Percentiles rank a stretch among this genome's conserved stretches.
Evolutionary conservation across 345 rosid species (phyloP).

Genomic region (Sonneratia alba): DNA sequence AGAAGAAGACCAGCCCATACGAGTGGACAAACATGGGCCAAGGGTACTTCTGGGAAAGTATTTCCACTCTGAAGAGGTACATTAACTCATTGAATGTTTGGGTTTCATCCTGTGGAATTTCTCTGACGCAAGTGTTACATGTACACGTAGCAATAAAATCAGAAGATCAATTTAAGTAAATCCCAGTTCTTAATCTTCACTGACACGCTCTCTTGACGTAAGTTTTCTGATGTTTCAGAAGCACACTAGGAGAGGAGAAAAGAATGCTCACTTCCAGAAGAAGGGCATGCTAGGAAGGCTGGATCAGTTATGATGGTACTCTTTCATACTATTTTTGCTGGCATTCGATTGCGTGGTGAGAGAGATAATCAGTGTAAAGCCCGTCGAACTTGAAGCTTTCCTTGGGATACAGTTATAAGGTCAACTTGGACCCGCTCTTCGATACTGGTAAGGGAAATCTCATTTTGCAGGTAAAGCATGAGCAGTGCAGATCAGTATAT

Average conservation of each 20-base stretch:
- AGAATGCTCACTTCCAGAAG: background rate
- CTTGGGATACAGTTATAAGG: background rate
- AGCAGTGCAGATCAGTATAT: too few species aligned
- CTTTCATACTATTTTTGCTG: slow-evolving; percentile 8
- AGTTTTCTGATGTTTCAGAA: too few species aligned
- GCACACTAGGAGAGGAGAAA: too few species aligned
- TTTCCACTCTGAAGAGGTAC: background rate
- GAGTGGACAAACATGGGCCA: slow-evolving; percentile 60
- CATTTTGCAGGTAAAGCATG: background rate
- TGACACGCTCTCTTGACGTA: too few species aligned
- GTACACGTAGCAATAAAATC: background rate
- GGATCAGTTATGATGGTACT: background rate
- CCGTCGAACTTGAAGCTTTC: too few species aligned
- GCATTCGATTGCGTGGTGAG: slow-evolving; percentile 39
- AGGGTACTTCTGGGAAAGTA: slow-evolving; percentile 9
- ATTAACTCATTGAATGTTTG: background rate
- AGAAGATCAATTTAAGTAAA: background rate
- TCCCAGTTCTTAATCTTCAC: background rate
- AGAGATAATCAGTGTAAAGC: slow-evolving; percentile 12
- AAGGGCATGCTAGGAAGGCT: slow-evolving; percentile 29
- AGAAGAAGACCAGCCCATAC: slow-evolving; percentile 34
- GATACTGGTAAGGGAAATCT: background rate
- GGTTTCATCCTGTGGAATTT: background rate
- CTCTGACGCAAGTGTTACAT: slow-evolving; percentile 1
- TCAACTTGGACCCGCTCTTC: background rate